Evolutionary conservation across 2,329 filamentous ascomycete genomes (phyloP).

Genomic region (Microdochium trichocladiopsis): DNA sequence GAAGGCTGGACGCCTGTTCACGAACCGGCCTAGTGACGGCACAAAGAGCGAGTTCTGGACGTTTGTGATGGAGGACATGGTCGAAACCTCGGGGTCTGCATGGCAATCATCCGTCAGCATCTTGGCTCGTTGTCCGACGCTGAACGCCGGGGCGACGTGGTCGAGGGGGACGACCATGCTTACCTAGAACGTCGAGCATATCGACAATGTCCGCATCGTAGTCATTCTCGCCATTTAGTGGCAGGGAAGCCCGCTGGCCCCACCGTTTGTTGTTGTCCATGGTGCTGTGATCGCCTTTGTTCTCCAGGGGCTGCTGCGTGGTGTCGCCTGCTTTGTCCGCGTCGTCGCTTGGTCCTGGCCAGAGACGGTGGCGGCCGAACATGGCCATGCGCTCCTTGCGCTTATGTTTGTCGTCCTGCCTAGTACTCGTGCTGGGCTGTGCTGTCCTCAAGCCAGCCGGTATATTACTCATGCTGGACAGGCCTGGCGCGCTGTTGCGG

Average conservation of each 20-base stretch:
- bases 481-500: background rate
- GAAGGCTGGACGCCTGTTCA: slow-evolving; percentile 77
- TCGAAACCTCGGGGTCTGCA: slow-evolving; percentile 76
- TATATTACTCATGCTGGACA: background rate
- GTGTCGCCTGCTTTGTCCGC: background rate
- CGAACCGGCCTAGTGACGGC: slow-evolving; percentile 64
- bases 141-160: too few species aligned
- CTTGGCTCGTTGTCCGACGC: too few species aligned
- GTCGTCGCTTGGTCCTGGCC: too few species aligned
- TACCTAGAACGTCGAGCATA: slow-evolving; percentile 58
- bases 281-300: background rate
- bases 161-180: slow-evolving; percentile 16
- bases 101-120: background rate
- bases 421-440: background rate
- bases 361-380: background rate
- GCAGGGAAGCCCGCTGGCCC: background rate
- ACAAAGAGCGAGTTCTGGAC: slow-evolving; percentile 86
- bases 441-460: background rate
- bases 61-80: slow-evolving; percentile 77
- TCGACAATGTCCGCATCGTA: slow-evolving; percentile 57
- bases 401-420: background rate
- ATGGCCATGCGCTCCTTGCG: background rate
- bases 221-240: slow-evolving; percentile 20
- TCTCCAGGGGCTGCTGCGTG: background rate
- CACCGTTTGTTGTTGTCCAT: background rate